A percentile compares a stretch with the other conserved stretches of the same genome.
Evolutionary conservation across 371 early-diverging fungal species (phyloP).

Genomic region (Mucor circinelloides): DNA sequence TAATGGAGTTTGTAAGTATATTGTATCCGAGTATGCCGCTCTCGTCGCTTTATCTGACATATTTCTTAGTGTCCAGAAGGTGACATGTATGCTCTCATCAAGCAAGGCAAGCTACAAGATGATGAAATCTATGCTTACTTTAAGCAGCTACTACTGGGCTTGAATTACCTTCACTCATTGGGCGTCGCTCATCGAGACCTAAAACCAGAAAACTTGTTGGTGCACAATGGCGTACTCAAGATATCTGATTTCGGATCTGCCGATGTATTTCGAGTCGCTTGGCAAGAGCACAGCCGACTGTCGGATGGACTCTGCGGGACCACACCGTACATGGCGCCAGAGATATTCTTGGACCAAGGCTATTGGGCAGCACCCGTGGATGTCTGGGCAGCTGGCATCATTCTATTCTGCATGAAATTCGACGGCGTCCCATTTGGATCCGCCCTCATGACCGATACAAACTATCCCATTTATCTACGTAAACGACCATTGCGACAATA

Average conservation of each 20-base stretch:
- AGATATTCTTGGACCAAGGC: conserved; percentile 53
- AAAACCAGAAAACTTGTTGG: conserved; percentile 69
- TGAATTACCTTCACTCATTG: conserved; percentile 71
- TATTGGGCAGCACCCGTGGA: conserved; percentile 79
- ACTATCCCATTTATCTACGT: conserved; percentile 64
- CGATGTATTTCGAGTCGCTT: conserved; percentile 84
- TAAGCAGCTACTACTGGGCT: conserved; percentile 69
- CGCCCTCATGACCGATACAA: conserved; percentile 61
- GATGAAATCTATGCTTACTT: conserved; percentile 38
- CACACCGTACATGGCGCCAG: conserved; percentile 89
- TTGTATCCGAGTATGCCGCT: neutral
- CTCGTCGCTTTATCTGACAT: too few relatives aligned
- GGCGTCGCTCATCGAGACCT: conserved; percentile 81
- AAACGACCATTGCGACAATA: conserved; percentile 48
- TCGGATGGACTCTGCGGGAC: conserved; percentile 83
- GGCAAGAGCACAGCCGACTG: conserved; percentile 66
- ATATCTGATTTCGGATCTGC: conserved; percentile 94
- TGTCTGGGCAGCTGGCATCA: conserved; percentile 82
- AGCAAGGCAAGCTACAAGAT: conserved; percentile 27
- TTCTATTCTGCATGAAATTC: conserved; percentile 79
- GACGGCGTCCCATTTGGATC: conserved; percentile 65
- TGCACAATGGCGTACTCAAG: conserved; percentile 54
- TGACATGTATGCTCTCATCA: conserved; percentile 36
- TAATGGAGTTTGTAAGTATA: conserved; percentile 48
- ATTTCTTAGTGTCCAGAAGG: conserved; percentile 39